Evolutionary conservation across 352 stramenopile species (phyloP).

Genomic region (Pythium dissotocum): DNA sequence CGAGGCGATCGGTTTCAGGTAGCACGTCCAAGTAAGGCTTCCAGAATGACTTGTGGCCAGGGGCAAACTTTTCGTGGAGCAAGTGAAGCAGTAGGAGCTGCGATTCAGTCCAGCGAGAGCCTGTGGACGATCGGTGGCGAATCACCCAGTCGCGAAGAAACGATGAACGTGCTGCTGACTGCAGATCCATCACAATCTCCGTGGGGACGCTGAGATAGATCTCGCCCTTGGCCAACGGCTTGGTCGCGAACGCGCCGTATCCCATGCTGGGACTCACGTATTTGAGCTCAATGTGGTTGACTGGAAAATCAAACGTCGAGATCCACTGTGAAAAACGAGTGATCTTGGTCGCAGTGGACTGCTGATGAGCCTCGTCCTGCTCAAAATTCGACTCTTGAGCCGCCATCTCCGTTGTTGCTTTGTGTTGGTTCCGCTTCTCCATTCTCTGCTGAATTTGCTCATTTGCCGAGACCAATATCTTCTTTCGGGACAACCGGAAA

Average conservation of each 20-base stretch:
- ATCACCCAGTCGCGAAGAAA: constrained; percentile 41
- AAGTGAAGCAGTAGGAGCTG: constrained; percentile 64
- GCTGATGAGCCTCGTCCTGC: not conserved
- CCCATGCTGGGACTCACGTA: constrained; percentile 55
- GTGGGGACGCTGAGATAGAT: constrained; percentile 83
- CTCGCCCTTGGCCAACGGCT: constrained; percentile 51
- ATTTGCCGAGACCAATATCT: constrained; percentile 39
- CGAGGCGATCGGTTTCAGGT: constrained; percentile 29
- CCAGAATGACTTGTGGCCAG: constrained; percentile 49
- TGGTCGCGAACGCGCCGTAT: constrained; percentile 66
- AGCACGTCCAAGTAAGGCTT: constrained; percentile 89
- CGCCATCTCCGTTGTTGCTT: not conserved
- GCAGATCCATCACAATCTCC: constrained; percentile 64
- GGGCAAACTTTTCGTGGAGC: constrained; percentile 81
- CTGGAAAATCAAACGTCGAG: constrained; percentile 21
- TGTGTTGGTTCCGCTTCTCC: not conserved
- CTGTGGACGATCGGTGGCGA: not conserved
- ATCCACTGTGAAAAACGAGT: constrained; percentile 41
- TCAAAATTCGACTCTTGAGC: not conserved
- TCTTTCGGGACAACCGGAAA: constrained; percentile 59
- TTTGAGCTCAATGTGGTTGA: constrained; percentile 58
- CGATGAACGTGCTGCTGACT: constrained; percentile 49
- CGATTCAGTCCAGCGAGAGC: constrained; percentile 11
- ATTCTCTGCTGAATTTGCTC: constrained; percentile 10
- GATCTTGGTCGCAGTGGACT: constrained; percentile 11